Base-by-base conservation (phyloP, 2,329 filamentous ascomycete species). In the Fusarium sambucinum region DNA sequence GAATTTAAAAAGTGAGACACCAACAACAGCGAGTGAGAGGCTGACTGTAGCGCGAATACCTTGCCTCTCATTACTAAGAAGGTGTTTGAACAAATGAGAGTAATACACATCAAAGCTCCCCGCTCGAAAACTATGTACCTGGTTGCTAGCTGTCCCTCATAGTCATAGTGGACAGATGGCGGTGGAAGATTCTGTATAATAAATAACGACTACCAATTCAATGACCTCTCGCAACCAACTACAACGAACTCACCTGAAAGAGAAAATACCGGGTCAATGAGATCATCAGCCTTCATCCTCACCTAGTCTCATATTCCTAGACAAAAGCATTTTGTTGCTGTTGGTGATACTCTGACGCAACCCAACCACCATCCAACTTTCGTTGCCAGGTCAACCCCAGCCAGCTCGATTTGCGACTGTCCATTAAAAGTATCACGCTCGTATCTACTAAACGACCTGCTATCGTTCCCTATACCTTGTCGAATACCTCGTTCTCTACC, bases 351-450 rank as follows among this genome's bases (percentile, higher is more conserved):
- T 52, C 50, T 72, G 70, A 62, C 57, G 56, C 62, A 68, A 68
- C 59, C 40, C 47, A 67, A 66, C 48, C 42, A 52, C 68, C 41
- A 40, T 46, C 19, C 17, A 16, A 47, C 14, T 27, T 30, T 14
- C 57, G 74, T 76, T 76, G 73, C 71, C 74, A 58, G 63, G 74
- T 68, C 74, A 76, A 76, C 74, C 61, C 60, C 47, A 54, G 55
- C 45, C 51, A 42, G 52, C 52, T 69, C 57, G 46, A 63, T 64
- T 67, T 56, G 54, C 60, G 55, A 65, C 42, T 46, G 41, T 19
- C 33, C 47, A 30, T 41, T 41, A 73, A 67, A 74, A 71, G 45
- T 64, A 50, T 51, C 53, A 35, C 46, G 52, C n/a, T 61, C 40
- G 47, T 51, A 62, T 66, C 59, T 56, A 65, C 51, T 21, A 44